Conservation (phyloP, 73 alveolate species). For the Loxodes magnus region DNA sequence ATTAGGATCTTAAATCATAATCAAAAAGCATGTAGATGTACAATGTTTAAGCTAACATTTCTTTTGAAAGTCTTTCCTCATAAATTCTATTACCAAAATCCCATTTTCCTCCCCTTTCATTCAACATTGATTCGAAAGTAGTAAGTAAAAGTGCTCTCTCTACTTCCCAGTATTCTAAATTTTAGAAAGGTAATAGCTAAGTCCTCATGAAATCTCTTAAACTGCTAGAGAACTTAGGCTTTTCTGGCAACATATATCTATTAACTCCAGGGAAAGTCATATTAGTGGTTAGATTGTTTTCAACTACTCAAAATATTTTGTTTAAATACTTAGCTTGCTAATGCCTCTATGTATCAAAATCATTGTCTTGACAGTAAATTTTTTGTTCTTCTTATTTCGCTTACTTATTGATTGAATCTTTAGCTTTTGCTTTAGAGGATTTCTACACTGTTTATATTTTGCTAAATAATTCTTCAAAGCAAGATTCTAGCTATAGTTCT, state of each 20-base stretch:
- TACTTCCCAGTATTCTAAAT: slow-evolving; percentile 51
- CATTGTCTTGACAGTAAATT: too few relatives aligned
- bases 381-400: too few relatives aligned
- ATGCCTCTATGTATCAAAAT: too few relatives aligned
- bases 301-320: slow-evolving; percentile 3
- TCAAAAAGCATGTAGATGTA: slow-evolving; percentile 50
- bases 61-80: slow-evolving; percentile 43
- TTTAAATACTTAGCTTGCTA: too few relatives aligned
- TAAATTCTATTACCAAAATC: slow-evolving; percentile 53
- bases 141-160: slow-evolving; percentile 55
- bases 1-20: slow-evolving; percentile 44
- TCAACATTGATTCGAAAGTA: slow-evolving; percentile 41
- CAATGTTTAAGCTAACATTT: slow-evolving; percentile 37
- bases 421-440: too few relatives aligned
- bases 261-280: slow-evolving; percentile 62
- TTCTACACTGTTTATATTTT: too few relatives aligned
- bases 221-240: slow-evolving; percentile 50
- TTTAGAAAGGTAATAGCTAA: slow-evolving; percentile 58
- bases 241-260: slow-evolving; percentile 70
- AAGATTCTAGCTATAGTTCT: too few relatives aligned
- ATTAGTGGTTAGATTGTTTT: slow-evolving; percentile 9
- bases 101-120: slow-evolving; percentile 38
- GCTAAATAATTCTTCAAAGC: too few relatives aligned
- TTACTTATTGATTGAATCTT: too few relatives aligned
- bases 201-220: slow-evolving; percentile 57